Conservation (phyloP, 768 basidiomycete genomes). For the Calvatia gigantea region DNA sequence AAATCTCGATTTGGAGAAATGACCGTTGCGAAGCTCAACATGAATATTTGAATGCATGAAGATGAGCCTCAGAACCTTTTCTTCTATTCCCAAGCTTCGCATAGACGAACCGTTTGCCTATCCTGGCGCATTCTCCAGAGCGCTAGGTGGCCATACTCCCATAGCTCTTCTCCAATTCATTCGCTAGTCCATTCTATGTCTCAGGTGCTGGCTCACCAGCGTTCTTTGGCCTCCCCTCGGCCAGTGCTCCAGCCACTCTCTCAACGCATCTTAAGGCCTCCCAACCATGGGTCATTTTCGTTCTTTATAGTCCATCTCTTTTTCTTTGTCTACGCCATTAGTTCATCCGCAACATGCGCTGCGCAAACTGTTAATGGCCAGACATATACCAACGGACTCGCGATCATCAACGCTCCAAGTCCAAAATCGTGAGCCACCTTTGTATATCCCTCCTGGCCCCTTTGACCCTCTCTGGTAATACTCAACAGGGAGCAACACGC, state of each 20-base stretch:
- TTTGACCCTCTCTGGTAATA: background rate
- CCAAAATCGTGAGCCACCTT: constrained; percentile 25
- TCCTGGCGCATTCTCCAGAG: background rate
- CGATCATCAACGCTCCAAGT: constrained; percentile 31
- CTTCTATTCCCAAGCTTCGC: background rate
- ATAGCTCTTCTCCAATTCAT: background rate
- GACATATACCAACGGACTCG: constrained; percentile 31
- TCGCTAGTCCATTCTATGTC: background rate
- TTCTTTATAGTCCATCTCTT: background rate
- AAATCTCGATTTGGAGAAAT: too few relatives aligned
- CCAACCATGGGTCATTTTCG: background rate
- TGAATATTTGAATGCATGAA: too few relatives aligned
- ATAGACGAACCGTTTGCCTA: background rate
- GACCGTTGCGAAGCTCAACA: too few relatives aligned
- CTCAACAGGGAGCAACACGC: constrained; percentile 24
- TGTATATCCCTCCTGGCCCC: background rate
- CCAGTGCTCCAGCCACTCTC: background rate
- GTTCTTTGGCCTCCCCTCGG: background rate
- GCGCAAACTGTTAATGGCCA: constrained; percentile 28
- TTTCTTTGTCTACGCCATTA: constrained; percentile 13
- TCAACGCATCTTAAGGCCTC: background rate
- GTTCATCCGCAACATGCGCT: constrained; percentile 6
- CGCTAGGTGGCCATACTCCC: background rate
- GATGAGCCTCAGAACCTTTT: background rate
- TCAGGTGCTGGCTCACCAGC: constrained; percentile 4